Conservation (phyloP, 257 asterid species). For the Lycium ferocissimum region DNA sequence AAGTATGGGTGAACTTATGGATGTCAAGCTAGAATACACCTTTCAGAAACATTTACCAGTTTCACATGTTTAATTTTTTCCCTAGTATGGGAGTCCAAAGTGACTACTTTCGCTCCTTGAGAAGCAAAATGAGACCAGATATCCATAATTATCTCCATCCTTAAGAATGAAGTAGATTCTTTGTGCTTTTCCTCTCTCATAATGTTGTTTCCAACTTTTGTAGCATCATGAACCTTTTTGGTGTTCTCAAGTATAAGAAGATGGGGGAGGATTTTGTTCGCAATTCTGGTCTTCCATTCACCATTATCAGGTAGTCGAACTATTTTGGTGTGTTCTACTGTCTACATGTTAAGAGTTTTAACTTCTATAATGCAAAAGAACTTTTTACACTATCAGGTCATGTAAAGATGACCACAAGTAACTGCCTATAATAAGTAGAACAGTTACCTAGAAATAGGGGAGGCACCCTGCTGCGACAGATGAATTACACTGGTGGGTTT, state of each 20-base stretch:
- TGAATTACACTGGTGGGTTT: neutral
- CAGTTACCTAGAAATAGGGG: neutral
- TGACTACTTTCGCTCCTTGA: neutral
- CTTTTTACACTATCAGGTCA: neutral
- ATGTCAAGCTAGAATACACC: neutral
- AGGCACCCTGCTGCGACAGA: neutral
- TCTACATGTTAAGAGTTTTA: neutral
- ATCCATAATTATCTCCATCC: neutral
- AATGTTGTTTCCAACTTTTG: conserved; percentile 29
- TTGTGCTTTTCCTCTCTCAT: conserved; percentile 23
- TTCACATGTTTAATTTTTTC: neutral
- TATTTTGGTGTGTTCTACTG: neutral
- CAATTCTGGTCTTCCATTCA: conserved; percentile 82
- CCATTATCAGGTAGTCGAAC: conserved; percentile 72
- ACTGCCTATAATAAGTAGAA: neutral
- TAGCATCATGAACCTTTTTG: conserved; percentile 94
- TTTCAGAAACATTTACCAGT: neutral
- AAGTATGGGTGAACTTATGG: neutral
- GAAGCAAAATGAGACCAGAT: neutral
- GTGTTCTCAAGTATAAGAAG: conserved; percentile 95
- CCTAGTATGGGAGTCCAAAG: neutral
- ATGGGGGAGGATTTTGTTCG: conserved; percentile 98
- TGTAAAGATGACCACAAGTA: neutral
- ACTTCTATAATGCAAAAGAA: neutral
- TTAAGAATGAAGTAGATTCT: neutral